Conservation (phyloP, 345 rosid species). For the Aquilaria yunnanensis region DNA sequence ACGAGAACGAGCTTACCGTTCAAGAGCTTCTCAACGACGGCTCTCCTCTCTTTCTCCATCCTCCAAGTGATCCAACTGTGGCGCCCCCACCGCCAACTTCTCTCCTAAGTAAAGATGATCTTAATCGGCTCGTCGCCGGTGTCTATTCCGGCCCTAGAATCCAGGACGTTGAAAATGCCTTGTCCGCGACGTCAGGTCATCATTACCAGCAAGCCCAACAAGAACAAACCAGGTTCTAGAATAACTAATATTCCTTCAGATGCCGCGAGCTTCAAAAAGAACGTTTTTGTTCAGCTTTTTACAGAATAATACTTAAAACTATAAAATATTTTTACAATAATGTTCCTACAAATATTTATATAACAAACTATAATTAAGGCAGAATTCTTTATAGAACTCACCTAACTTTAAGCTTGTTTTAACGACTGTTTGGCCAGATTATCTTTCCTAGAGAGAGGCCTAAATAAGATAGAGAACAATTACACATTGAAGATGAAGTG, state of each 20-base stretch:
- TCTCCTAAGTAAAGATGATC: slow-evolving; percentile 18
- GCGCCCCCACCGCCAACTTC: slow-evolving; percentile 15
- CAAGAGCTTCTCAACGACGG: slow-evolving; percentile 49
- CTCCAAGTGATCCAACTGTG: slow-evolving; percentile 13
- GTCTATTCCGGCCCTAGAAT: slow-evolving; percentile 56
- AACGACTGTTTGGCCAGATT: slow-evolving; percentile 7
- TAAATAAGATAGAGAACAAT: slow-evolving; percentile 47
- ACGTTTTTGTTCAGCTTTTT: too few species aligned
- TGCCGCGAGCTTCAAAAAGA: too few species aligned
- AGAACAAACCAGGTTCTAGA: slow-evolving; percentile 25
- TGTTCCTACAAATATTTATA: too few species aligned
- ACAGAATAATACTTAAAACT: too few species aligned
- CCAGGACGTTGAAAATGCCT: slow-evolving; percentile 43
- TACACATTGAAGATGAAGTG: slow-evolving; percentile 74
- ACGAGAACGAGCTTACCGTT: slow-evolving; percentile 34
- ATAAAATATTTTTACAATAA: too few species aligned
- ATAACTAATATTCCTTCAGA: background rate
- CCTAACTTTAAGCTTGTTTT: too few species aligned
- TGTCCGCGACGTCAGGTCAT: slow-evolving; percentile 25
- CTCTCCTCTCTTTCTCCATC: slow-evolving; percentile 37
- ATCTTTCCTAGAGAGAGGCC: slow-evolving; percentile 27
- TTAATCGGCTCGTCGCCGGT: slow-evolving; percentile 31
- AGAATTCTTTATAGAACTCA: too few species aligned
- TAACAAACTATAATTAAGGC: too few species aligned
- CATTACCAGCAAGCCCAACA: slow-evolving; percentile 19